Conservation (phyloP, 257 asterid genomes). For the Solanum tarijense region DNA sequence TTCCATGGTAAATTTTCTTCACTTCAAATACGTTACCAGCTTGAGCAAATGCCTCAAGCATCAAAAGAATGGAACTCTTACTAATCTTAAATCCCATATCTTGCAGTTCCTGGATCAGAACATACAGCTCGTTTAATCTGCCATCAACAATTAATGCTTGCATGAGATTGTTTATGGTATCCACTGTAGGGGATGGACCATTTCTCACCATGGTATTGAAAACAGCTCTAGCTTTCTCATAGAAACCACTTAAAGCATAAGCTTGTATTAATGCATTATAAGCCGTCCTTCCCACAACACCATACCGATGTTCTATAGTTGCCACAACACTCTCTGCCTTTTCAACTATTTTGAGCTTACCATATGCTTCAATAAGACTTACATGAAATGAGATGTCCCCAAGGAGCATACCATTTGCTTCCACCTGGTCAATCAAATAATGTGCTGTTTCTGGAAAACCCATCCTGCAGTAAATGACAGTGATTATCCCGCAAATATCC, state of each 20-base stretch:
- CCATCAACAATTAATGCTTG: conserved; percentile 75
- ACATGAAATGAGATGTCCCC: conserved; percentile 39
- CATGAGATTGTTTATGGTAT: conserved; percentile 62
- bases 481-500: conserved; percentile 42
- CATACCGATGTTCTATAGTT: conserved; percentile 39
- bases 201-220: conserved; percentile 85
- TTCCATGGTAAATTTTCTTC: conserved; percentile 76
- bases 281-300: conserved; percentile 47
- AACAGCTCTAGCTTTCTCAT: conserved; percentile 94
- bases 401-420: conserved; percentile 36
- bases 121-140: conserved; percentile 80
- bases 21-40: conserved; percentile 76
- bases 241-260: conserved; percentile 73
- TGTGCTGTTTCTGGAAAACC: conserved; percentile 87
- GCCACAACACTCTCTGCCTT: conserved; percentile 71
- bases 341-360: conserved; percentile 59
- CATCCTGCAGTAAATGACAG: conserved; percentile 48
- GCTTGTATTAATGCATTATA: conserved; percentile 83
- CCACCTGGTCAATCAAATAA: conserved; percentile 51
- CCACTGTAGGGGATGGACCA: conserved; percentile 89
- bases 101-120: conserved; percentile 86
- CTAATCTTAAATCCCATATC: conserved; percentile 95
- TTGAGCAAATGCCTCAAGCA: conserved; percentile 93
- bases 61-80: conserved; percentile 67
- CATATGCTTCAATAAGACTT: conserved; percentile 68